Base-by-base conservation (phyloP, 495 filamentous ascomycete species). In the Extremus antarcticus region DNA sequence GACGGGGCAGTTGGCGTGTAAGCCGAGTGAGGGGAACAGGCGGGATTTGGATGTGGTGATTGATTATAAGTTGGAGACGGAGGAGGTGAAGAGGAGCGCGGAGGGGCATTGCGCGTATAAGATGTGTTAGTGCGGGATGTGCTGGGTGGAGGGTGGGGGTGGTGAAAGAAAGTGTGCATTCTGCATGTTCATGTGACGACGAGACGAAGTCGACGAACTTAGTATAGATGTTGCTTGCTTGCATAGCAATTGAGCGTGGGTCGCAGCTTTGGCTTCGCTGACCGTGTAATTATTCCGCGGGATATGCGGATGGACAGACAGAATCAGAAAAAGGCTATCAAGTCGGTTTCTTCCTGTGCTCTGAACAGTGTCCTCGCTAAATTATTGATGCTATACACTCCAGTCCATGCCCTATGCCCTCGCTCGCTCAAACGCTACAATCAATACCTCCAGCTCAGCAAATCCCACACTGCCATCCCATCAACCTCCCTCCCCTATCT, bases 21-120 rank as follows among this genome's bases (percentile, higher is more conserved):
- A 82, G 66, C 92, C 94, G 22, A 98, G 95, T 65, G 80, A 85
- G 53, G 88, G 88, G 79, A 98, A 97, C 74, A 85, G 83, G 69
- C 84, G 92, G 53, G 92, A 98, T 65, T 77, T 98, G 25, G 92
- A 98, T 68, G 94, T 98, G 67, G 82, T 76, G 69, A 78, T 98
- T 64, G 74, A 82, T 22, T 98, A 96, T 74, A 75, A 78, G 59
- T 76, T 95, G 29, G 80, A 87, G 55, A 87, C 87, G 13, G 67
- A 78, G 13, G 90, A 96, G 68, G 72, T 71, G 16, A 82, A 71
- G 25, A 77, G 91, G 56, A 66, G 68, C 51, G 85, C 83, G 3
- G 70, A 81, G 61, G 91, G 90, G 47, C 70, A 68, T 59, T 87
- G 86, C 63, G 75, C 81, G 56, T 97, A 95, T 75, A 90, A 84